These are phyloP conservation scores for Bruguiera gymnorhiza DNA, from an alignment of 345 rosid species.

Conservation along the genomic window DNA sequence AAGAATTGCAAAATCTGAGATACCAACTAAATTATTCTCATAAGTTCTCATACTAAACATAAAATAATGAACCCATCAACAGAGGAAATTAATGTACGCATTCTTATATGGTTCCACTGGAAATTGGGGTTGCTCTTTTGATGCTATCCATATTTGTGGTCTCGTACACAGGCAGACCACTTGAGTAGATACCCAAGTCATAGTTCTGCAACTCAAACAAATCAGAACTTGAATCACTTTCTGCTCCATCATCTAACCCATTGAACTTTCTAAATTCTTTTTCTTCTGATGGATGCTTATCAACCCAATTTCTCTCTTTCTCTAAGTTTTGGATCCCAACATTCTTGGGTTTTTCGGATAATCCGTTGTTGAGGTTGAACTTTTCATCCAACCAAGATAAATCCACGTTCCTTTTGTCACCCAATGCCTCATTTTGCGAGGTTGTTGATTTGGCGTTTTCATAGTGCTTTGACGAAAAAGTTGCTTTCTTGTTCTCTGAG, in stretches of 20 bases:
- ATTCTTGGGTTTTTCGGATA: conserved; percentile 8
- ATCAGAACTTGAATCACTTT: conserved; percentile 96
- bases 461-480: conserved; percentile 25
- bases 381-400: conserved; percentile 20
- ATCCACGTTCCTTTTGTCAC: conserved; percentile 26
- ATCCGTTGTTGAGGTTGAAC: not conserved
- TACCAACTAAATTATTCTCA: conserved; percentile 5
- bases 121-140: conserved; percentile 62
- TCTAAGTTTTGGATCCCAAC: conserved; percentile 3
- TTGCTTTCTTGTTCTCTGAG: conserved; percentile 49
- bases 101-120: conserved; percentile 33
- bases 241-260: conserved; percentile 58
- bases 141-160: conserved; percentile 70
- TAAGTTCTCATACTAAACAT: conserved; percentile 5
- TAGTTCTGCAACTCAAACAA: conserved; percentile 85
- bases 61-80: conserved; percentile 10
- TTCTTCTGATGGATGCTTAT: conserved; percentile 8
- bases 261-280: conserved; percentile 34
- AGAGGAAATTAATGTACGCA: conserved; percentile 7
- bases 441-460: conserved; percentile 14
- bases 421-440: conserved; percentile 17
- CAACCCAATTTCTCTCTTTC: conserved; percentile 33
- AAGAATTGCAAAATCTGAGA: conserved; percentile 2
- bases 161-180: conserved; percentile 85
- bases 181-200: conserved; percentile 56